Conservation (phyloP, 108 stramenopile genomes). For the Fragilaria radians region DNA sequence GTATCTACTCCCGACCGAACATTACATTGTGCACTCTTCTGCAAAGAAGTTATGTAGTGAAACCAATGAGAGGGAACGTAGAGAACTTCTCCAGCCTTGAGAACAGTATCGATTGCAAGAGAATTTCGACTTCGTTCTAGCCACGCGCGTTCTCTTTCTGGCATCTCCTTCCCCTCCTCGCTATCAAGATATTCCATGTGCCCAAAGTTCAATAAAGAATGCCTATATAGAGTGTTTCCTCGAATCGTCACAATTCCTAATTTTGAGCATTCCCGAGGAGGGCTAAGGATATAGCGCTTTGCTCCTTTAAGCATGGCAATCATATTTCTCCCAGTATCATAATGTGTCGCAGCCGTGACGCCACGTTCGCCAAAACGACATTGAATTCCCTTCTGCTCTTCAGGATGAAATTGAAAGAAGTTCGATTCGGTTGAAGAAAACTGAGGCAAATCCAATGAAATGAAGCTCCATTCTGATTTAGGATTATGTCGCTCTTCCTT, state of each 20-base stretch:
- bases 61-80: conserved; percentile 93
- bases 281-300: conserved; percentile 90
- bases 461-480: conserved; percentile 57
- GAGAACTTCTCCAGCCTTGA: conserved; percentile 86
- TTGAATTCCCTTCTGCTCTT: conserved; percentile 80
- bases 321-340: conserved; percentile 90
- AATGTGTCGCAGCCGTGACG: conserved; percentile 93
- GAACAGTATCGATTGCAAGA: conserved; percentile 70
- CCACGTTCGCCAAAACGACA: conserved; percentile 85
- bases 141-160: conserved; percentile 56
- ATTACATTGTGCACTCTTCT: conserved; percentile 92
- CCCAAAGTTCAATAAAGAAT: conserved; percentile 80
- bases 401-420: conserved; percentile 60
- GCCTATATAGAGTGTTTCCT: conserved; percentile 70
- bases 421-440: conserved; percentile 52
- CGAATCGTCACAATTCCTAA: conserved; percentile 64
- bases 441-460: conserved; percentile 64
- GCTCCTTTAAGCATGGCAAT: conserved; percentile 90
- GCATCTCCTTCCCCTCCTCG: conserved; percentile 32
- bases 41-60: conserved; percentile 85
- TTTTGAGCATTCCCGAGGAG: conserved; percentile 71
- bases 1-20: conserved; percentile 63
- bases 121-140: conserved; percentile 38
- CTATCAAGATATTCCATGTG: conserved; percentile 48
- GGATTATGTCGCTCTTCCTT: conserved; percentile 41